Percentiles rank a stretch among this genome's conserved stretches.
phyloP scores from a whole-genome alignment of 495 filamentous ascomycete species.

The Podospora conica region DNA sequence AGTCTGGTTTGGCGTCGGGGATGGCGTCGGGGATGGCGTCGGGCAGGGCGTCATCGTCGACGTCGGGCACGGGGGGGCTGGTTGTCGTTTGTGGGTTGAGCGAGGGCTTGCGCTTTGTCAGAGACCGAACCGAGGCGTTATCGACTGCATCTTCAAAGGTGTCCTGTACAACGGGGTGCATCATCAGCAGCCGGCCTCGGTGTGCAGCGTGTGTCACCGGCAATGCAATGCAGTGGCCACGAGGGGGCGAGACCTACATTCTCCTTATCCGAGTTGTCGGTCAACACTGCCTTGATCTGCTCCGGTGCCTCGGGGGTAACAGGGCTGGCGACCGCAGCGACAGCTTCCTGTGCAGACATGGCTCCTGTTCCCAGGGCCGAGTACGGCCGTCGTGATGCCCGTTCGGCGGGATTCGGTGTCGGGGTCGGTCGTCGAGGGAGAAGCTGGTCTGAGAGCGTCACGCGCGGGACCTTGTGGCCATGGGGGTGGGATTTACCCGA shows the following conservation, averaged over 20 bases:
- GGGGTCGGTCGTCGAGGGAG: neutral
- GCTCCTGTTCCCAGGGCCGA: neutral
- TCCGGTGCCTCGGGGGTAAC: neutral
- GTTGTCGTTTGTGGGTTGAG: slow-evolving; percentile 23
- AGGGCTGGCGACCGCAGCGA: neutral
- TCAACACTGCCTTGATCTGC: neutral
- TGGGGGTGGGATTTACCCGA: neutral
- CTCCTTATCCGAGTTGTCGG: slow-evolving; percentile 15
- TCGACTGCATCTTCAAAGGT: slow-evolving; percentile 74
- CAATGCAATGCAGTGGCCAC: neutral
- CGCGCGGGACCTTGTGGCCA: slow-evolving; percentile 4
- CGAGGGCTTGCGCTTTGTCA: slow-evolving; percentile 47
- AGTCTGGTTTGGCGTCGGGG: slow-evolving; percentile 10
- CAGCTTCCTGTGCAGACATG: slow-evolving; percentile 15
- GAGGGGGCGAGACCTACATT: slow-evolving; percentile 8
- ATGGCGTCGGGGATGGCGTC: slow-evolving; percentile 12
- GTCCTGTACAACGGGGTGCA: slow-evolving; percentile 45
- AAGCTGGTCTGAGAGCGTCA: neutral
- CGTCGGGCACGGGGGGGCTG: slow-evolving; percentile 23
- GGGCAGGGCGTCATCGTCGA: slow-evolving; percentile 29
- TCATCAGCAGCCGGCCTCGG: neutral
- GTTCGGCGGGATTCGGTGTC: neutral
- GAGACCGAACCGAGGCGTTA: slow-evolving; percentile 41
- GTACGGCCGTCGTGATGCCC: neutral
- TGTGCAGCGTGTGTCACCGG: neutral